Evolutionary conservation across 495 filamentous ascomycete species (phyloP).

Genomic region (Lineolata rhizophorae): DNA sequence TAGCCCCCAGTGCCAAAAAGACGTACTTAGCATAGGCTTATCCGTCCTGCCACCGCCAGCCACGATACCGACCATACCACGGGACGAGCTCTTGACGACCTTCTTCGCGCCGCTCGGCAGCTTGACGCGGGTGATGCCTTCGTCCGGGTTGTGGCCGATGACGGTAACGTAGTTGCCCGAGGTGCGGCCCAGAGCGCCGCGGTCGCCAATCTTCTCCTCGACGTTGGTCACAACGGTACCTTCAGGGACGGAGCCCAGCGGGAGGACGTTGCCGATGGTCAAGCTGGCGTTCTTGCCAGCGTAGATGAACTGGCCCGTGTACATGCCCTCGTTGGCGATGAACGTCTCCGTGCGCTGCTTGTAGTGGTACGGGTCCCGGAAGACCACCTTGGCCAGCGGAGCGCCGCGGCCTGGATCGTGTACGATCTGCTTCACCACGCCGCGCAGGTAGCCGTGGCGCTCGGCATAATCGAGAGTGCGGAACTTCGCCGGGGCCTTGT

Average conservation of each 20-base stretch:
- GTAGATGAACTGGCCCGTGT: constrained; percentile 97
- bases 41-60: constrained; percentile 98
- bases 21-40: constrained; percentile 84
- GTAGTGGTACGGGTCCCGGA: constrained; percentile 90
- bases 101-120: constrained; percentile 98
- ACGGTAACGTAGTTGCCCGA: constrained; percentile 99
- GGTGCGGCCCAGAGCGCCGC: constrained; percentile 83
- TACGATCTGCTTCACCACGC: constrained; percentile 96
- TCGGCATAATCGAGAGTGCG: constrained; percentile 85
- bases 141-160: constrained; percentile 95
- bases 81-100: constrained; percentile 70
- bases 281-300: constrained; percentile 94
- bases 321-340: constrained; percentile 99
- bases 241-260: constrained; percentile 81
- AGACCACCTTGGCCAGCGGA: constrained; percentile 85
- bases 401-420: constrained; percentile 97
- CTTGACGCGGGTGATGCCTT: constrained; percentile 98
- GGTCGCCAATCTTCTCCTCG: constrained; percentile 96
- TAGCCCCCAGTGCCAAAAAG: constrained; percentile 1
- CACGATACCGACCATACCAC: constrained; percentile 99
- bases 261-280: constrained; percentile 91
- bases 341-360: constrained; percentile 31
- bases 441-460: constrained; percentile 89
- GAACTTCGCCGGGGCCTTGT: constrained; percentile 86
- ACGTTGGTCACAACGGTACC: constrained; percentile 97